Evolutionary conservation across 768 basidiomycete species (phyloP), one percentile per base, ranked within the genome.

Genomic region (Psilocybe tampanensis): DNA sequence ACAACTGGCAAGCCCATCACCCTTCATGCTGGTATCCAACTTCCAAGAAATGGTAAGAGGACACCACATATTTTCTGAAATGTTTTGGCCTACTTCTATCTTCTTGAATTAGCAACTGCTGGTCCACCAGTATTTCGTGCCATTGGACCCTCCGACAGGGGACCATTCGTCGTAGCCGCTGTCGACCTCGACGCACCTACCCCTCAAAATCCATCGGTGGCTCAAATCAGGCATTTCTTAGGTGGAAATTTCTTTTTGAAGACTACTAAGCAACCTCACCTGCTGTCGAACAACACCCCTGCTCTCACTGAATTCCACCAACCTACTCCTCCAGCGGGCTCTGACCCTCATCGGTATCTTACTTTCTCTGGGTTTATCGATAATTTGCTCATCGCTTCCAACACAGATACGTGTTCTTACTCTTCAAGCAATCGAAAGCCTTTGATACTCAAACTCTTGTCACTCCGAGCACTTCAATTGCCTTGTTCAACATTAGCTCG

Each of bases 121-220:
- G 60, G 44, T 8, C 33, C 58, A 34, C 56, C 59, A n/a, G 23
- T 33, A 15, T 79, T 76, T 64, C 61, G 62, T 48, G 65, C 74
- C 29, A 50, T 64, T 18, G 72, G 71, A 8, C 48, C 64, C 19
- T 60, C 50, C 17, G 66, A 66, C 15, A 59, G 32, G 11, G 80
- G 79, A 0, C 80, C 80, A 0, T 83, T 79, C 62, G 78, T 83
- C 15, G 62, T 83, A 11, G 75, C 76, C 0, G 61, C 72, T 9
- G 76, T 82, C 2, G 81, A 82, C 58, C 82, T 77, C 4, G 82
- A 83, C 59, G 80, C 76, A 9, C 80, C 80, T 8, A 80, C 80
- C n/a, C 81, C 82, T 1, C 76, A 80, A 59, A 66, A 60, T 17
- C 75, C 77, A 12, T 77, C 69, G 6, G 50, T 33, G 3, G 70